Evolutionary conservation across 2,329 filamentous ascomycete species (phyloP).

Genomic region (Diaporthe sp.): DNA sequence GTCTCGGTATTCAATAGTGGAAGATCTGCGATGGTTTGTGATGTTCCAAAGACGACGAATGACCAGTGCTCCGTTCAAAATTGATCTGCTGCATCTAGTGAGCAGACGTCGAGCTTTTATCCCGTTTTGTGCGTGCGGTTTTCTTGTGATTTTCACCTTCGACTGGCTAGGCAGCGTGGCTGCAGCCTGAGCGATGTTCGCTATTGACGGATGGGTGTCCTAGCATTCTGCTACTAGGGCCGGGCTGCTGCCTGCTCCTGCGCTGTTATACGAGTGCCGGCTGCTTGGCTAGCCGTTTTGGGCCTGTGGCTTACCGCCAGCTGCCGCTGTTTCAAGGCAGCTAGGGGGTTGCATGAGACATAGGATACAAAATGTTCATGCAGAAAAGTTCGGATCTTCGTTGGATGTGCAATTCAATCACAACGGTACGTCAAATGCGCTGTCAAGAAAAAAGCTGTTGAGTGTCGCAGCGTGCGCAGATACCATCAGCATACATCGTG

Average conservation of each 20-base stretch:
- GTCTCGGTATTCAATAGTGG: not conserved
- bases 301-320: not conserved
- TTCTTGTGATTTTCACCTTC: not conserved
- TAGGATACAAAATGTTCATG: not conserved
- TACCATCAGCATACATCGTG: not conserved
- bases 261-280: not conserved
- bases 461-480: not conserved
- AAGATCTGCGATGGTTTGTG: not conserved
- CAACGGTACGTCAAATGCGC: not conserved
- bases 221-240: not conserved
- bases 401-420: not conserved
- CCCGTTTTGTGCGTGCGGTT: not conserved
- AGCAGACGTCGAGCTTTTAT: not conserved
- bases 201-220: not conserved
- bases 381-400: not conserved
- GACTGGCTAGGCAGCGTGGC: constrained; percentile 9
- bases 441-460: not conserved
- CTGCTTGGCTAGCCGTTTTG: not conserved
- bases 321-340: not conserved
- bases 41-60: not conserved
- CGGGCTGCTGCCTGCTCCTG: constrained; percentile 6
- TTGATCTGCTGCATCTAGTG: not conserved
- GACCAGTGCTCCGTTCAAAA: not conserved
- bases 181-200: constrained; percentile 4
- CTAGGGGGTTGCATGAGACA: not conserved